A percentile compares a stretch with the other conserved stretches of the same genome.
Conservation (phyloP, 306 rosid genomes). For the Senna siamea region DNA sequence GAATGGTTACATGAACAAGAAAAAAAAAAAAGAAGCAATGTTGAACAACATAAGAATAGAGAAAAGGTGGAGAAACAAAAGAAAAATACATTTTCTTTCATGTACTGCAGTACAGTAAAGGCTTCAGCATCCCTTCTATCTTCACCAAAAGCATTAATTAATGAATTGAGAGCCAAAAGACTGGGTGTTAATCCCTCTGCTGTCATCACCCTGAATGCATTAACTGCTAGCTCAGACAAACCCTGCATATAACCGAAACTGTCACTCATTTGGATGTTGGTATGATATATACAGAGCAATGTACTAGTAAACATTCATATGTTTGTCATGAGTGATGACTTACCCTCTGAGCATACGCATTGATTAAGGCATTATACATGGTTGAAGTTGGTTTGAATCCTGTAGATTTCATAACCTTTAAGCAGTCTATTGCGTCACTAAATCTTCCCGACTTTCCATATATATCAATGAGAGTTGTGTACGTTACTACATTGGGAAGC, state of each 20-base stretch:
- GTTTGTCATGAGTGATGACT: slow-evolving; percentile 5
- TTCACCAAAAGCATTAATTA: slow-evolving; percentile 71
- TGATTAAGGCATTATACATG: slow-evolving; percentile 75
- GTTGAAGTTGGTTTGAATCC: slow-evolving; percentile 71
- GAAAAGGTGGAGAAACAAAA: slow-evolving; percentile 1
- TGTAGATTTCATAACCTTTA: slow-evolving; percentile 63
- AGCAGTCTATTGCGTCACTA: slow-evolving; percentile 65
- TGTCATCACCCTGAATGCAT: slow-evolving; percentile 67
- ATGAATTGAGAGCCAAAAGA: slow-evolving; percentile 75
- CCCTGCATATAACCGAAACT: slow-evolving; percentile 53
- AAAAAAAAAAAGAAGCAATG: too few relatives aligned
- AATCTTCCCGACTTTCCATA: slow-evolving; percentile 70
- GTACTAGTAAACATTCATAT: not conserved
- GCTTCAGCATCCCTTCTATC: slow-evolving; percentile 78
- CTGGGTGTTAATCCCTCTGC: slow-evolving; percentile 71
- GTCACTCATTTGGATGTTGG: slow-evolving; percentile 14
- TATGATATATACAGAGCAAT: not conserved
- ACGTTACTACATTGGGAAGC: slow-evolving; percentile 69
- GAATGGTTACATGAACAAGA: slow-evolving; percentile 1
- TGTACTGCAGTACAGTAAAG: slow-evolving; percentile 69
- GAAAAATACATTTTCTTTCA: slow-evolving; percentile 61
- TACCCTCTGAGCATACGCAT: slow-evolving; percentile 77
- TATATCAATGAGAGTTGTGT: slow-evolving; percentile 68
- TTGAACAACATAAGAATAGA: not conserved
- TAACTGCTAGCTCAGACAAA: slow-evolving; percentile 68